Conservation (phyloP, 176 grass and related monocot species). For the Poa pratensis region DNA sequence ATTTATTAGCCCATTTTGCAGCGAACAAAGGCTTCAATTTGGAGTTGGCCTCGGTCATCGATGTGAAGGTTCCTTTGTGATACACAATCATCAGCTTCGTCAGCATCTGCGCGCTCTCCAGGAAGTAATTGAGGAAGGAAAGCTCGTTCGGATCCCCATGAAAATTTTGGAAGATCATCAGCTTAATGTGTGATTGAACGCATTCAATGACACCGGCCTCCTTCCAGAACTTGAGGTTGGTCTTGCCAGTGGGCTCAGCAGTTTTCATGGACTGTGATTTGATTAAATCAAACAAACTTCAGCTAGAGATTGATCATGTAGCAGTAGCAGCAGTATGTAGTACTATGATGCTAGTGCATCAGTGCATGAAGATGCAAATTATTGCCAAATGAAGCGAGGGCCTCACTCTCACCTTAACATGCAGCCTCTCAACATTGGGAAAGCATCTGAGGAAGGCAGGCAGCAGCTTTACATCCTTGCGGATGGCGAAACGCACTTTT, state of each 20-base stretch:
- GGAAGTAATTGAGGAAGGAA: background rate
- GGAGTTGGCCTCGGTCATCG: background rate
- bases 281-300: background rate
- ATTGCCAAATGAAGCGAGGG: background rate
- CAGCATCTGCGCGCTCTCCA: background rate
- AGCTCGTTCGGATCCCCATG: background rate
- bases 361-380: slow-evolving; percentile 5
- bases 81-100: background rate
- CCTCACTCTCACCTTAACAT: background rate
- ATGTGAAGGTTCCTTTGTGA: background rate
- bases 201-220: background rate
- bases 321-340: background rate
- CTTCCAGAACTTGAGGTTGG: background rate
- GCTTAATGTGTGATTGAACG: background rate
- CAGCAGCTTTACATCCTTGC: background rate
- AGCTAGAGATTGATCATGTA: background rate
- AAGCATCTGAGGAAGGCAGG: background rate
- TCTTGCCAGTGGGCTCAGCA: background rate
- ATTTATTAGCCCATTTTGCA: background rate
- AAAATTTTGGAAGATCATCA: background rate
- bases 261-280: background rate
- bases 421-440: slow-evolving; percentile 6
- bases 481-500: background rate
- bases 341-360: background rate
- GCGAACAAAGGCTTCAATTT: background rate